phyloP scores from a whole-genome alignment of 768 basidiomycete species.

The Panus rudis region DNA sequence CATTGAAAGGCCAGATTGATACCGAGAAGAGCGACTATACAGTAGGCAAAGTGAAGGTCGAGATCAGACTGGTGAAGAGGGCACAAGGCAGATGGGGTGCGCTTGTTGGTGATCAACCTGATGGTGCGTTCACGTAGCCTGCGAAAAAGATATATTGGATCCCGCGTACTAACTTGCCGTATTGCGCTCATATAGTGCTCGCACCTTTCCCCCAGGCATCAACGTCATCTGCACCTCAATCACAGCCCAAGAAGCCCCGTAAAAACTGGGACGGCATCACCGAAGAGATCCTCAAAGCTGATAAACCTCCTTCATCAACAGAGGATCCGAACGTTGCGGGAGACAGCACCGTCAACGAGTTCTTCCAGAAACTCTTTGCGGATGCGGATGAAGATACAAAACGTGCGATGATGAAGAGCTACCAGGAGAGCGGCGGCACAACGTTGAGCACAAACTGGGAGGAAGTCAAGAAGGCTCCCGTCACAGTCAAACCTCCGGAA shows the following conservation, averaged over 20 bases:
- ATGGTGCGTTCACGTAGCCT: conserved; percentile 60
- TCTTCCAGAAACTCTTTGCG: conserved; percentile 88
- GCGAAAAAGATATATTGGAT: conserved; percentile 1
- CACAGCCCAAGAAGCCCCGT: conserved; percentile 32
- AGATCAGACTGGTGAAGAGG: conserved; percentile 70
- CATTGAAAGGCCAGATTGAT: conserved; percentile 78
- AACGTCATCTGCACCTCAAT: conserved; percentile 20
- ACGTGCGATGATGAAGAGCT: conserved; percentile 98
- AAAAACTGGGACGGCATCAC: conserved; percentile 94
- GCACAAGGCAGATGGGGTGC: conserved; percentile 64
- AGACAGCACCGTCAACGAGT: conserved; percentile 75
- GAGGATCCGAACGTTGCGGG: conserved; percentile 90
- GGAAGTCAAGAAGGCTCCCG: conserved; percentile 64
- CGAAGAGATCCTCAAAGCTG: conserved; percentile 51
- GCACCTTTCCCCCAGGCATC: conserved; percentile 28
- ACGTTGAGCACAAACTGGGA: conserved; percentile 95
- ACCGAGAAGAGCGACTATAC: conserved; percentile 52
- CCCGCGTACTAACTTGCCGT: not conserved
- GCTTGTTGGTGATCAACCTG: conserved; percentile 68
- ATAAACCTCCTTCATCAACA: conserved; percentile 61
- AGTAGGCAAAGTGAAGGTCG: conserved; percentile 84
- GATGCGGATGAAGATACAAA: conserved; percentile 89
- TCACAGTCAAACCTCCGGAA: conserved; percentile 76
- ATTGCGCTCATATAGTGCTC: no score
- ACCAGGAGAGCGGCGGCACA: conserved; percentile 90